A percentile compares a stretch with the other conserved stretches of the same genome.
Evolutionary conservation across 441 rosid genomes (phyloP).

Genomic region (Populus hybrid): DNA sequence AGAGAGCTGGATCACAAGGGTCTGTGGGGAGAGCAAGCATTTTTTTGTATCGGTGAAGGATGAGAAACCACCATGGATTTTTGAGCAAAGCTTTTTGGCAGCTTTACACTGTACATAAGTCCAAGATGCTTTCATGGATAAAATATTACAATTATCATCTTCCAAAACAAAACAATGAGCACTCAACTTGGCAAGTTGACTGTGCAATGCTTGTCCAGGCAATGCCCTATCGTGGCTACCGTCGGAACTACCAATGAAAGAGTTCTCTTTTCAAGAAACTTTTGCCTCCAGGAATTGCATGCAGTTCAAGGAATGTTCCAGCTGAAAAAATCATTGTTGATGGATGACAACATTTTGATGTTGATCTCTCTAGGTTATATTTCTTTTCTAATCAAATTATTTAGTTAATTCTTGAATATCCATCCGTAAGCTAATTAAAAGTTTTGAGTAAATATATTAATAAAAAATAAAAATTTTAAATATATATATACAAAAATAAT

Average conservation of each 20-base stretch:
- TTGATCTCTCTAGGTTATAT: not conserved
- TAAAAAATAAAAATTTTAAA: too few species aligned
- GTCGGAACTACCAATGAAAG: not conserved
- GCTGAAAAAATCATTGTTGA: not conserved
- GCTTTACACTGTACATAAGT: too few species aligned
- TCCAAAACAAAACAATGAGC: not conserved
- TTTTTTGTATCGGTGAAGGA: too few species aligned
- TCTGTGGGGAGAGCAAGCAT: too few species aligned
- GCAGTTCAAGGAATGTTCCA: not conserved
- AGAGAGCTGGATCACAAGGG: too few species aligned
- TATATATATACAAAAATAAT: too few species aligned
- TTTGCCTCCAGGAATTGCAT: not conserved
- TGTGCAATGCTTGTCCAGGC: not conserved
- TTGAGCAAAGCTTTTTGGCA: too few species aligned
- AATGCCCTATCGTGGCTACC: not conserved
- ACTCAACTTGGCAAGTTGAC: conserved; percentile 13
- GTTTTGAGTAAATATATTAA: too few species aligned
- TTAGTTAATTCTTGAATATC: too few species aligned
- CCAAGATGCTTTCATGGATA: not conserved
- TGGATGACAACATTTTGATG: not conserved
- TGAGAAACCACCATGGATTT: too few species aligned
- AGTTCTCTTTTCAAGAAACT: not conserved
- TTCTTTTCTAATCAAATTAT: too few species aligned
- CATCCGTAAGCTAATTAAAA: too few species aligned
- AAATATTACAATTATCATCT: not conserved